phyloP scores from a whole-genome alignment of 805 yeast genomes.

The Candida easanensis region DNA sequence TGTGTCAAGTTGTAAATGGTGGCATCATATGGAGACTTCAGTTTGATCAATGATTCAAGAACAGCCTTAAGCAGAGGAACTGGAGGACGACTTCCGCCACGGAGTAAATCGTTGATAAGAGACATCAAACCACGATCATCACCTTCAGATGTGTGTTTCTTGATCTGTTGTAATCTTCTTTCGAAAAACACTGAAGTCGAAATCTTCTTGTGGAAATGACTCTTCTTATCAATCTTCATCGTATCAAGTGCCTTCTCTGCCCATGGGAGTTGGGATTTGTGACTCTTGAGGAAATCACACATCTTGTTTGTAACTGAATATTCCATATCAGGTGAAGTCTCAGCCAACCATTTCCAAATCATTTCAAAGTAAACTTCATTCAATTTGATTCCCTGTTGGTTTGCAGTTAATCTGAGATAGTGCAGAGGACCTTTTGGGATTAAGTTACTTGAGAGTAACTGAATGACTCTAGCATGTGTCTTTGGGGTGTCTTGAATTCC shows the following conservation, averaged over 20 bases:
- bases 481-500: constrained; percentile 4
- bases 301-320: constrained; percentile 3
- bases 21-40: constrained; percentile 14
- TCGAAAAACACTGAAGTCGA: not conserved
- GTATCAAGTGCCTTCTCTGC: not conserved
- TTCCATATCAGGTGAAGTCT: constrained; percentile 3
- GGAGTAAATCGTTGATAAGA: constrained; percentile 11
- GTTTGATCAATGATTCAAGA: constrained; percentile 9
- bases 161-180: constrained; percentile 2
- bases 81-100: constrained; percentile 23
- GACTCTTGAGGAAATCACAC: constrained; percentile 2
- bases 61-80: constrained; percentile 8
- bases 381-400: not conserved
- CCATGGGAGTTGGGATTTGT: constrained; percentile 4
- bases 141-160: not conserved
- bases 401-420: constrained; percentile 5
- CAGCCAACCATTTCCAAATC: constrained; percentile 7
- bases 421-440: constrained; percentile 1
- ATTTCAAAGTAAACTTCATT: constrained; percentile 4
- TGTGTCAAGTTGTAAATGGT: constrained; percentile 16
- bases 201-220: not conserved
- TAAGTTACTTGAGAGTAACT: constrained; percentile 5
- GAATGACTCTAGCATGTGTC: constrained; percentile 5
- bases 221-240: not conserved
- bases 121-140: constrained; percentile 10